Conservation (phyloP, 2,329 filamentous ascomycete species). For the Hymenoscyphus infarciens region DNA sequence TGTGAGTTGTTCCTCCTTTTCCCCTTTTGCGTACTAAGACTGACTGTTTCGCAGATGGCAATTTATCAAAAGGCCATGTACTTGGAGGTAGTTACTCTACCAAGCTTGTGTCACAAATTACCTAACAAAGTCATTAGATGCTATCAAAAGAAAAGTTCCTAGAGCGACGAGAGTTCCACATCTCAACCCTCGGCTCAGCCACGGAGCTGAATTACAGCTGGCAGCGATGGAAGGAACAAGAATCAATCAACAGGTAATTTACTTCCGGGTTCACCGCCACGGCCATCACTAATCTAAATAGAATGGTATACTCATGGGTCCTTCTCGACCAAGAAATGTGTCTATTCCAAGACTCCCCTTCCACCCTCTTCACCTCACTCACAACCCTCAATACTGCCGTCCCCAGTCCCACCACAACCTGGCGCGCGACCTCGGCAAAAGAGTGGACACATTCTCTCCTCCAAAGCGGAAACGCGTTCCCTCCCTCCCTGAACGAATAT, state of each 20-base stretch:
- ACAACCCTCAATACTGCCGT: neutral
- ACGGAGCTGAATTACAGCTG: neutral
- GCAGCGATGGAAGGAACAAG: neutral
- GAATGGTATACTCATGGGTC: conserved; percentile 2
- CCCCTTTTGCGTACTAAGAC: neutral
- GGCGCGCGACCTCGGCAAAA: neutral
- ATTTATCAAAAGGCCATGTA: conserved; percentile 2
- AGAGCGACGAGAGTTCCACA: neutral
- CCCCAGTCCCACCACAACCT: neutral
- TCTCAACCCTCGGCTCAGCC: neutral
- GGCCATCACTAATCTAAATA: neutral
- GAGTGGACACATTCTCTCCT: neutral
- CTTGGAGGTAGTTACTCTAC: neutral
- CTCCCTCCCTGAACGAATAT: neutral
- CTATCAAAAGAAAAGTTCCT: neutral
- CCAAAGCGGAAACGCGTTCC: neutral
- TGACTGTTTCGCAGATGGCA: neutral
- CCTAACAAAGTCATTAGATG: neutral
- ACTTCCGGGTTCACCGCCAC: neutral
- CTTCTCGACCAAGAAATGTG: neutral
- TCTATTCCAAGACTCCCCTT: neutral
- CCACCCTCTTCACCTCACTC: neutral
- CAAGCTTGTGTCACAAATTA: neutral
- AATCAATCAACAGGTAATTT: neutral
- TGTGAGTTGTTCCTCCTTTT: neutral